Base-by-base conservation (phyloP, 1,284 basidiomycete species). In the Paramarasmius palmivorus region DNA sequence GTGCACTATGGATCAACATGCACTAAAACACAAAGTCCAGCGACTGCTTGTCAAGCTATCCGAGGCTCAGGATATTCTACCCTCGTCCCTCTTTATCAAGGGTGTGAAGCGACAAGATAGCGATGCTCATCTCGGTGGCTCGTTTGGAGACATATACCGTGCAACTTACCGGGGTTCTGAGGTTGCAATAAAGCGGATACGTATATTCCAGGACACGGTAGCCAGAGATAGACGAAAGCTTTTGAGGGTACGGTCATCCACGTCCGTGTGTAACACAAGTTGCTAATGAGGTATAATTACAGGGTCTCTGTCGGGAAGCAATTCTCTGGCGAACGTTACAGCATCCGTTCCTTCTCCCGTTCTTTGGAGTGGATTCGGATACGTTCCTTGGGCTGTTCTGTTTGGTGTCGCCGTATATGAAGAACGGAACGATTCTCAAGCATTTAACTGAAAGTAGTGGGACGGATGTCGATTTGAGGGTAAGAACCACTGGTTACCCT, bases 11-110 rank as follows among this genome's bases (percentile, higher is more conserved):
- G 15, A 47, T 14, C 15, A 36, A 7, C 39, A 55, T 10, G 48
- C 54, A 49, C 50, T 57, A 20, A 54, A 54, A 23, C 59, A 60
- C 20, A 55, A 60, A 40, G 63, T 59, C 20, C 55, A 58, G 17
- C 61, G 61, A 1, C 32, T 67, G 12, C 59, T 67, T 9, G 58
- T 67, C 19, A 63, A 56, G 49, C 51, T 63, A 25, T 58, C 61
- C 1, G 47, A 55, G 20, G 49, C 45, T 8, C 61, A 53, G 22
- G 34, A 57, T 42, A 57, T 51, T 39, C 55, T 63, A 10, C 62
- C 62, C 15, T 39, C 53, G 2, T 55, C 54, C 6, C 41, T 63
- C 2, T 59, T 59, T 37, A 61, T 63, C 26, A 52, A 56, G 4
- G 59, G 58, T 12, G 58, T 63, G 3, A 48, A 47, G 4, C 49